A percentile compares a stretch with the other conserved stretches of the same genome.
Conservation (phyloP, 495 filamentous ascomycete species). For the Trichoderma reesei region DNA sequence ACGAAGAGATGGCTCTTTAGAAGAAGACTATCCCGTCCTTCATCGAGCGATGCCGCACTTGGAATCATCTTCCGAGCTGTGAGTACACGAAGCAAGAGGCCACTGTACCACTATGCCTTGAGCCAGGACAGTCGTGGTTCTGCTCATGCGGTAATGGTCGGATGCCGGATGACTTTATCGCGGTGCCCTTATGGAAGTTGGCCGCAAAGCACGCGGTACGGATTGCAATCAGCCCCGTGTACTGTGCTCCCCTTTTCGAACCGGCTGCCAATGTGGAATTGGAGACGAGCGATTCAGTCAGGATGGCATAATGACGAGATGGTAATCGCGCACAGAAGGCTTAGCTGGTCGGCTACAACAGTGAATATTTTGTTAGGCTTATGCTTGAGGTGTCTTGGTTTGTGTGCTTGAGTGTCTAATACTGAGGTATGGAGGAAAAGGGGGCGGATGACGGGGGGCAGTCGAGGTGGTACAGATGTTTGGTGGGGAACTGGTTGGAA, state of each 20-base stretch:
- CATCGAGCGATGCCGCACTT: constrained; percentile 46
- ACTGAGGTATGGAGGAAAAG: too few species aligned
- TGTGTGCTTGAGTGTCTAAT: too few species aligned
- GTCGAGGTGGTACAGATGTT: too few species aligned
- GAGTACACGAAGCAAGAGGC: constrained; percentile 32
- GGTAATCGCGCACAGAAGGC: constrained; percentile 18
- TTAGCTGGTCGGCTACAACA: constrained; percentile 21
- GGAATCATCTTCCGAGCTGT: constrained; percentile 37
- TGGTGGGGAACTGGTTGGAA: too few species aligned
- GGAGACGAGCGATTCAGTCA: not conserved
- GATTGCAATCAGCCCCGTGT: constrained; percentile 28
- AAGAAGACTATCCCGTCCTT: constrained; percentile 37
- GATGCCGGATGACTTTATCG: constrained; percentile 21
- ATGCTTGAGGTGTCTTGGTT: too few species aligned
- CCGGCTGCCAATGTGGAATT: constrained; percentile 15
- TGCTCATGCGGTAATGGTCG: constrained; percentile 29
- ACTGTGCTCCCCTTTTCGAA: constrained; percentile 24
- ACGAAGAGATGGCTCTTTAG: constrained; percentile 41
- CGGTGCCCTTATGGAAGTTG: constrained; percentile 24
- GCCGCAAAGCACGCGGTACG: constrained; percentile 21
- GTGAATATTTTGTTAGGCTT: constrained; percentile 24
- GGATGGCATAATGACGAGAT: not conserved
- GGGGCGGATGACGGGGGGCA: too few species aligned
- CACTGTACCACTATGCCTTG: constrained; percentile 21
- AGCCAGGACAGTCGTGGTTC: constrained; percentile 20